Evolutionary conservation across 2,329 filamentous ascomycete species (phyloP), one percentile per base, ranked within the genome.

Genomic region (Epichloe elymi): DNA sequence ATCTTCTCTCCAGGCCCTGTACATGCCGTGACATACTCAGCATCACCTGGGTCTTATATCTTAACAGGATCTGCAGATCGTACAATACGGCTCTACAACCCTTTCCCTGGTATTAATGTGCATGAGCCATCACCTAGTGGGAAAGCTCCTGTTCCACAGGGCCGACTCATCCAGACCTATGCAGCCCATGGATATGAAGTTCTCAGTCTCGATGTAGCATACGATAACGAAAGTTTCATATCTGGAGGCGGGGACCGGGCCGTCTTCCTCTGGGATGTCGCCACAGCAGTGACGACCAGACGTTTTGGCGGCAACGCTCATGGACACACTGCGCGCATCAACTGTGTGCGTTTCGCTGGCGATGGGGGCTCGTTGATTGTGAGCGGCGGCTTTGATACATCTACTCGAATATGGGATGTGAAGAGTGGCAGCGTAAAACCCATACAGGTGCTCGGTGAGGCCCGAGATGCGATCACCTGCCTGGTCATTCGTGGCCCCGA

Each of bases 261-360:
- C 54, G 88, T 95, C 0, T 96, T 96, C 63, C 75, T 96, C 5
- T 97, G 93, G 93, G 93, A 98, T 67, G 93, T 97, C 0, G 75
- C 84, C 45, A 85, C 83, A 3, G 88, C 86, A 17, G 75, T 79
- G 58, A 95, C 91, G 4, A 71, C 86, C 26, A 78, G 87, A 20
- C 78, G 93, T 30, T 93, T 91, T 67, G 74, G 75, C 17, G 76
- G 77, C 20, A 76, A 75, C 52, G 63, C 64, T 37, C 66, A 75
- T 40, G 85, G 84, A 0, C 87, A 93, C 67, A 75, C 74, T 2
- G 79, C 80, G 43, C 74, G 89, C 35, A 76, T 97, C 51, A 94
- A 96, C 64, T 77, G 80, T 44, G 86, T 91, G 4, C 73, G 77
- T 2, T 94, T 94, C 63, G 88, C 80, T 0, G 90, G 89, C 12